Base-by-base conservation (phyloP, 83 land plant species). In the Thuja plicata region DNA sequence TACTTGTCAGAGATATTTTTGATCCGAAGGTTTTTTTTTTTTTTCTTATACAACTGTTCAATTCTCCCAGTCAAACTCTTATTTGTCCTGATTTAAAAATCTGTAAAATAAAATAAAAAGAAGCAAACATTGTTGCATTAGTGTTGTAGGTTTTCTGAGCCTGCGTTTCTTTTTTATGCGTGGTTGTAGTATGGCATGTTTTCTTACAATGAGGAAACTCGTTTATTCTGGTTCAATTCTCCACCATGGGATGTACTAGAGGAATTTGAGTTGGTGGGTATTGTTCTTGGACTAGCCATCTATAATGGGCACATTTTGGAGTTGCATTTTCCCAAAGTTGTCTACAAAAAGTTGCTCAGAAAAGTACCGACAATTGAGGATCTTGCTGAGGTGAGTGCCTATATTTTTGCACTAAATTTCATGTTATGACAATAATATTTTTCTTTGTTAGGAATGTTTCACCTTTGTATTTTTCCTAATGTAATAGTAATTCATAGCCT, bases 281-380 rank as follows among this genome's bases (percentile, higher is more conserved):
- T 90, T 34, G 43, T 90, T 48, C 90, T 90, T 48, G 91, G 91
- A 55, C 30, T 90, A 76, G 91, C 91, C 62, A 90, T 90, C n/a
- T 90, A 90, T 84, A 90, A 90, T 88, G 91, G 91, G 35, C 91
- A 90, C 30, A 90, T 90, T 54, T 57, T 90, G 91, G 91, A 90
- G 55, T 66, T 90, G 35, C 90, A 78, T 78, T 90, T 90, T 30
- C 91, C 91, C 5, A 78, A 43, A 32, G 90, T 90, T 46, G 88
- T 90, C 8, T 90, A 90, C 89, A 90, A 90, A 55, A 90, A 87
- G 54, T 52, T 90, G 17, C 74, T 90, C 8, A 74, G 73, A 40
- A 90, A 90, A 79, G 45, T 70, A 0, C 34, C 88, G 34, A 80
- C 86, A 27, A 35, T 90, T 34, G 73, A 90, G 37, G 91, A 90